These are phyloP conservation scores for Phytopythium delawarense DNA, from an alignment of 352 stramenopile genomes.

Conservation along the genomic window DNA sequence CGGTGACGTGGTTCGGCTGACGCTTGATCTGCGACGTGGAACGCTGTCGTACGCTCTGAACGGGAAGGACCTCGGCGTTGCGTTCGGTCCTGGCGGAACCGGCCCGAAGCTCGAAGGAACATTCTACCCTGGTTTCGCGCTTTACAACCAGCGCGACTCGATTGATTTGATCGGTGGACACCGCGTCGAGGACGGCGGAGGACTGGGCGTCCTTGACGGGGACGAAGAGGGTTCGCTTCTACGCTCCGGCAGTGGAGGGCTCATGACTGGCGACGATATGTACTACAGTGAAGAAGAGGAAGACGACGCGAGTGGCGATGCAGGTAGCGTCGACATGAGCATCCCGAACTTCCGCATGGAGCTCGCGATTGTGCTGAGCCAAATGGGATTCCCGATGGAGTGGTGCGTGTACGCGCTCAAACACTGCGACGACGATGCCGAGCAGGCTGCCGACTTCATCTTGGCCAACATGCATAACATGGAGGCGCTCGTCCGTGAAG, in stretches of 20 bases:
- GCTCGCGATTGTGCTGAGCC: constrained; percentile 65
- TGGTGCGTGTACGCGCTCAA: constrained; percentile 82
- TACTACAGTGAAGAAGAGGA: constrained; percentile 87
- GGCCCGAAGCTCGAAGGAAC: constrained; percentile 83
- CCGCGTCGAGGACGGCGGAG: constrained; percentile 63
- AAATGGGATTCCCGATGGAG: constrained; percentile 88
- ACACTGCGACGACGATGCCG: constrained; percentile 81
- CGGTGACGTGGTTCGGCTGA: constrained; percentile 78
- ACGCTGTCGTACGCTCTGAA: constrained; percentile 88
- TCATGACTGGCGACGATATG: constrained; percentile 46
- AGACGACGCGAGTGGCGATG: constrained; percentile 28
- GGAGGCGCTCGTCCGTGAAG: constrained; percentile 72
- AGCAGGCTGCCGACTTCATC: constrained; percentile 81
- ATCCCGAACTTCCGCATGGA: constrained; percentile 87
- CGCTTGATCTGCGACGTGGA: constrained; percentile 74
- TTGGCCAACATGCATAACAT: constrained; percentile 83
- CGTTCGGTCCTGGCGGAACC: constrained; percentile 83
- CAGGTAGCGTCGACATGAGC: constrained; percentile 10
- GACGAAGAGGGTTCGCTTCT: constrained; percentile 20
- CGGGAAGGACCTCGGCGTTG: constrained; percentile 85
- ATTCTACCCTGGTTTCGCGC: constrained; percentile 81
- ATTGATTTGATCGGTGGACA: constrained; percentile 84
- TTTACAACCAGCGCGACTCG: constrained; percentile 87
- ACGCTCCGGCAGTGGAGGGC: constrained; percentile 23
- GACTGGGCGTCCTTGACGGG: constrained; percentile 15